Conservation (phyloP, 768 basidiomycete species). For the Tulasnella sp. region DNA sequence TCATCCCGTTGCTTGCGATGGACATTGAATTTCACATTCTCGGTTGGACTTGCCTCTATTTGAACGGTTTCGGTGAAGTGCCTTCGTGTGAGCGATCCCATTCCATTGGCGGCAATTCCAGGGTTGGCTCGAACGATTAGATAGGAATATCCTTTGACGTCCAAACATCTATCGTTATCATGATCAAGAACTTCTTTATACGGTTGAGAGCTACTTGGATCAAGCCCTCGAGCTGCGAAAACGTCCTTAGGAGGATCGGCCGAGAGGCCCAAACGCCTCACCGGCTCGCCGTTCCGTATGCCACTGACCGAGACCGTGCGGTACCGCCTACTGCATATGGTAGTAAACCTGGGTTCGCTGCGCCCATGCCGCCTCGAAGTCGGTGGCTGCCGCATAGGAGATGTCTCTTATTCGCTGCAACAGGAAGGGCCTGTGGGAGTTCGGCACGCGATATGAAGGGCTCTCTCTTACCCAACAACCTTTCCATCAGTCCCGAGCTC, state of each 20-base stretch:
- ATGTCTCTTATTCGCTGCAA: not conserved
- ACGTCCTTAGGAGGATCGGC: not conserved
- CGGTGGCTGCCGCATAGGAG: not conserved
- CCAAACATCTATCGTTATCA: too few species aligned
- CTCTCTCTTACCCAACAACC: not conserved
- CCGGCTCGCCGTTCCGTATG: not conserved
- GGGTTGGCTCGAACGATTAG: too few species aligned
- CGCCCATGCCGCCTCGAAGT: not conserved
- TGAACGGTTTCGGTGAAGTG: too few species aligned
- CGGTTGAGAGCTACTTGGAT: not conserved
- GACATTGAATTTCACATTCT: too few species aligned
- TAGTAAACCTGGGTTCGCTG: not conserved
- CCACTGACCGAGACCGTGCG: not conserved
- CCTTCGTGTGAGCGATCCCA: too few species aligned
- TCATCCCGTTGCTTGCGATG: too few species aligned
- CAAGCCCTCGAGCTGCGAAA: not conserved
- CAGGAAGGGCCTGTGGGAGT: not conserved
- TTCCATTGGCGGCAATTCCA: too few species aligned
- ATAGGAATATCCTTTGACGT: too few species aligned
- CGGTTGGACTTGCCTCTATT: too few species aligned
- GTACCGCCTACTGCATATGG: not conserved
- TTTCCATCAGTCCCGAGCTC: not conserved
- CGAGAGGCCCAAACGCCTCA: not conserved
- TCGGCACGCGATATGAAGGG: not conserved
- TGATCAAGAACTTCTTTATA: too few species aligned